A percentile compares a stretch with the other conserved stretches of the same genome.
These are phyloP conservation scores for Pythium guiyangense DNA, from an alignment of 352 stramenopile species.

Conservation along the genomic window DNA sequence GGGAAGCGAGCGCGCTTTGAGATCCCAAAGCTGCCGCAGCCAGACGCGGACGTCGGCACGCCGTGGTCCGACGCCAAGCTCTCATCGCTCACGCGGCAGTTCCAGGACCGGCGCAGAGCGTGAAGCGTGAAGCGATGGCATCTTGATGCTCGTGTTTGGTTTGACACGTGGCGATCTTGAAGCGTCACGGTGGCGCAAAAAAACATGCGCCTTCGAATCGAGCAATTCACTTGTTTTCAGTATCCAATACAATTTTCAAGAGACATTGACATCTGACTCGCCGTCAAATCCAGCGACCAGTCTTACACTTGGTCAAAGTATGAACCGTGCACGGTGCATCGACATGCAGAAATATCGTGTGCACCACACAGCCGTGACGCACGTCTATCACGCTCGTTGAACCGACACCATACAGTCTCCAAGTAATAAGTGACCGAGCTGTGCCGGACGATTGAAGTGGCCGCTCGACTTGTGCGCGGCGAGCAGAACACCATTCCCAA, in stretches of 20 bases:
- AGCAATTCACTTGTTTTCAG: neutral
- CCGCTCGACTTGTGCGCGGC: no score
- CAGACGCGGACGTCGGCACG: conserved; percentile 46
- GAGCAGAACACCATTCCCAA: no score
- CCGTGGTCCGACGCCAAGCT: conserved; percentile 78
- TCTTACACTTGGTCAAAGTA: no score
- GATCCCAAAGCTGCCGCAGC: conserved; percentile 74
- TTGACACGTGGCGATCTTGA: neutral
- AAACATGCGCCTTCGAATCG: neutral
- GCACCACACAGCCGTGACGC: neutral
- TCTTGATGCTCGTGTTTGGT: neutral
- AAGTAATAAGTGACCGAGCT: no score
- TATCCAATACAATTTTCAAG: no score
- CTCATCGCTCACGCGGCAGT: conserved; percentile 33
- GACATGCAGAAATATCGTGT: no score
- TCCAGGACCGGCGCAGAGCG: conserved; percentile 37
- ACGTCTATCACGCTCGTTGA: neutral
- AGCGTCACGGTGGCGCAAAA: neutral
- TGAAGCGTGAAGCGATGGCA: neutral
- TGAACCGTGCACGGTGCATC: no score
- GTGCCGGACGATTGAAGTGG: no score
- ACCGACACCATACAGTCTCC: no score
- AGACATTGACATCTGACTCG: no score
- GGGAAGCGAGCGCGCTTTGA: conserved; percentile 37
- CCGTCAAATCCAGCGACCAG: no score